phyloP scores from a whole-genome alignment of 1,139 yeast genomes.

The Kodamaea alishanica region DNA sequence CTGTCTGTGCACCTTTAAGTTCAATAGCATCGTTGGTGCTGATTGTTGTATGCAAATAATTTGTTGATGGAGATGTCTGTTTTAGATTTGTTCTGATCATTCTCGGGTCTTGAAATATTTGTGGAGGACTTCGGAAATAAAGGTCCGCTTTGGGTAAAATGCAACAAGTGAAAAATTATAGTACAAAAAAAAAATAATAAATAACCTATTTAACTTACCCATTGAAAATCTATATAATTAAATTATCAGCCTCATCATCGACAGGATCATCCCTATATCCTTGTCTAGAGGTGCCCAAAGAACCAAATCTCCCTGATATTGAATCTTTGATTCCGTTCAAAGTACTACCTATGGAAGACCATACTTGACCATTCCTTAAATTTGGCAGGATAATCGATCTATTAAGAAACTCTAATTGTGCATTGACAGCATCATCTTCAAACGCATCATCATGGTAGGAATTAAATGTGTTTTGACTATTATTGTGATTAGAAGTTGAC shows the following conservation, averaged over 20 bases:
- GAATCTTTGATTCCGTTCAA: slow-evolving; percentile 21
- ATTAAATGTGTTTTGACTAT: slow-evolving; percentile 2
- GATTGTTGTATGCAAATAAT: too few species aligned
- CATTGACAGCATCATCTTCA: slow-evolving; percentile 9
- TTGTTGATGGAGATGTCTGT: too few species aligned
- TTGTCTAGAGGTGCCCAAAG: slow-evolving; percentile 3
- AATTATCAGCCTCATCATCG: slow-evolving; percentile 29
- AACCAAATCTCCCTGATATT: slow-evolving; percentile 14
- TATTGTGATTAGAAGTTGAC: slow-evolving; percentile 19
- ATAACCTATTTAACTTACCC: too few species aligned
- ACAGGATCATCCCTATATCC: slow-evolving; percentile 16
- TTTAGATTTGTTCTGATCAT: too few species aligned
- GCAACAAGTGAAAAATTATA: too few species aligned
- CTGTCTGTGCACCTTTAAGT: background rate
- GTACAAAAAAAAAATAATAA: too few species aligned
- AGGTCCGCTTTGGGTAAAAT: too few species aligned
- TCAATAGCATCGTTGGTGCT: too few species aligned
- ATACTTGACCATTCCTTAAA: slow-evolving; percentile 10
- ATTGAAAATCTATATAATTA: slow-evolving; percentile 14
- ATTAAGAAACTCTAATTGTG: slow-evolving; percentile 9
- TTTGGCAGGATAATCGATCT: slow-evolving; percentile 4
- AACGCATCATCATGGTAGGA: slow-evolving; percentile 6
- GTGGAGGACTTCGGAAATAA: too few species aligned
- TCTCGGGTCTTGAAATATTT: too few species aligned
- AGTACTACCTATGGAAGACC: slow-evolving; percentile 28